A percentile compares a stretch with the other conserved stretches of the same genome.
phyloP scores from a whole-genome alignment of 257 asterid genomes.

The Solanum neorickii region DNA sequence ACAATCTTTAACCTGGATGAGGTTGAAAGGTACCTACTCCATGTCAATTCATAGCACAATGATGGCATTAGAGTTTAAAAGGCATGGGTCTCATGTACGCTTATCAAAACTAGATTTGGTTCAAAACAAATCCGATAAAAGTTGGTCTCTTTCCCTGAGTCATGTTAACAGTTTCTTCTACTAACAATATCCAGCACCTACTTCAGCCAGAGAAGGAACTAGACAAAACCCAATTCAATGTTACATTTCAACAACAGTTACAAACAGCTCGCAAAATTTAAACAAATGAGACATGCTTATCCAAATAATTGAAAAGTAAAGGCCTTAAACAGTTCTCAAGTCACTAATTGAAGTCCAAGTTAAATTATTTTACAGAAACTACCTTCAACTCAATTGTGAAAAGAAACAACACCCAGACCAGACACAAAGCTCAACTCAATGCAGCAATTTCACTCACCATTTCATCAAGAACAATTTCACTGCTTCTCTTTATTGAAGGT shows the following conservation, averaged over 20 bases:
- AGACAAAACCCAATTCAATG: background rate
- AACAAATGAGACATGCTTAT: background rate
- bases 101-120: background rate
- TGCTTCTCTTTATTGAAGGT: conserved; percentile 5
- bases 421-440: background rate
- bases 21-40: background rate
- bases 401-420: background rate
- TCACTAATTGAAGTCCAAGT: background rate
- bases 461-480: conserved; percentile 15
- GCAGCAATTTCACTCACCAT: conserved; percentile 17
- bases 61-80: background rate
- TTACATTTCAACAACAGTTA: background rate
- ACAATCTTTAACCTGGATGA: background rate
- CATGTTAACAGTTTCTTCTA: background rate
- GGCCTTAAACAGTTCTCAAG: background rate
- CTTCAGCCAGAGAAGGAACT: background rate
- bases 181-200: background rate
- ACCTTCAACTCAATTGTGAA: background rate
- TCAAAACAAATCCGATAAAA: background rate
- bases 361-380: background rate
- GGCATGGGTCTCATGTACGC: background rate
- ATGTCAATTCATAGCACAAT: background rate
- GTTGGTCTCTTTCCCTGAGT: background rate
- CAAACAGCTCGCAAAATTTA: background rate
- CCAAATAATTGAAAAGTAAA: background rate